A percentile compares a stretch with the other conserved stretches of the same genome.
Conservation (phyloP, 1,284 basidiomycete species). For the Cryptococcus floricola region DNA sequence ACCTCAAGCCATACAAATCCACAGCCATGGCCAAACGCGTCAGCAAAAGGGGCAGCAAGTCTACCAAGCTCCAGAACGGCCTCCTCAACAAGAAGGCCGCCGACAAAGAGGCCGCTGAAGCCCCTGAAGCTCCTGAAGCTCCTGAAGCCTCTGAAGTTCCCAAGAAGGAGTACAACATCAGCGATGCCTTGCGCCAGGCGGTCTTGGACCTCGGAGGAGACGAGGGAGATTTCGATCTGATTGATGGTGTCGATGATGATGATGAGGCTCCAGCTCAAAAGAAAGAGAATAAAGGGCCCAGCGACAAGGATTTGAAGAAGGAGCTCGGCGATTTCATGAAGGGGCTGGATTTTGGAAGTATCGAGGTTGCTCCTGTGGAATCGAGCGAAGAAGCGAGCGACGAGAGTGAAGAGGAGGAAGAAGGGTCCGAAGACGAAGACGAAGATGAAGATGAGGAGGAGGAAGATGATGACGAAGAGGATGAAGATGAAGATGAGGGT, state of each 20-base stretch:
- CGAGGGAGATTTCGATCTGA: slow-evolving; percentile 54
- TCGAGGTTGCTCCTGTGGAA: slow-evolving; percentile 18
- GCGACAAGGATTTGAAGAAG: slow-evolving; percentile 51
- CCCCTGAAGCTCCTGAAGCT: not conserved
- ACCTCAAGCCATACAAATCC: not conserved
- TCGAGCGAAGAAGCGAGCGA: slow-evolving; percentile 26
- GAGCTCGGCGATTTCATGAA: slow-evolving; percentile 62
- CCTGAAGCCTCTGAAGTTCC: not conserved
- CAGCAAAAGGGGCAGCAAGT: slow-evolving; percentile 13
- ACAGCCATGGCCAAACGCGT: not conserved
- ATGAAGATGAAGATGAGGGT: slow-evolving; percentile 26
- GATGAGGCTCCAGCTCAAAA: slow-evolving; percentile 35
- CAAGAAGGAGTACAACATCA: slow-evolving; percentile 19
- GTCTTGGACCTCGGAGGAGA: slow-evolving; percentile 57
- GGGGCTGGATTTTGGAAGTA: slow-evolving; percentile 50
- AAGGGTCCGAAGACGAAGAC: slow-evolving; percentile 33
- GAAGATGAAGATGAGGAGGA: slow-evolving; percentile 44
- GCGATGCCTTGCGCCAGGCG: slow-evolving; percentile 43
- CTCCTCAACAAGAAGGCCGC: not conserved
- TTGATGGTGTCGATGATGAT: slow-evolving; percentile 52
- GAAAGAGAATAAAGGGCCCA: slow-evolving; percentile 8
- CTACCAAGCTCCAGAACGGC: slow-evolving; percentile 14
- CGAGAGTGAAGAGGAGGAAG: slow-evolving; percentile 24
- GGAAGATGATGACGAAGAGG: slow-evolving; percentile 37
- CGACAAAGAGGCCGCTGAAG: slow-evolving; percentile 5